phyloP scores from a whole-genome alignment of 1,139 yeast species.

The Yamadazyma blattariae region DNA sequence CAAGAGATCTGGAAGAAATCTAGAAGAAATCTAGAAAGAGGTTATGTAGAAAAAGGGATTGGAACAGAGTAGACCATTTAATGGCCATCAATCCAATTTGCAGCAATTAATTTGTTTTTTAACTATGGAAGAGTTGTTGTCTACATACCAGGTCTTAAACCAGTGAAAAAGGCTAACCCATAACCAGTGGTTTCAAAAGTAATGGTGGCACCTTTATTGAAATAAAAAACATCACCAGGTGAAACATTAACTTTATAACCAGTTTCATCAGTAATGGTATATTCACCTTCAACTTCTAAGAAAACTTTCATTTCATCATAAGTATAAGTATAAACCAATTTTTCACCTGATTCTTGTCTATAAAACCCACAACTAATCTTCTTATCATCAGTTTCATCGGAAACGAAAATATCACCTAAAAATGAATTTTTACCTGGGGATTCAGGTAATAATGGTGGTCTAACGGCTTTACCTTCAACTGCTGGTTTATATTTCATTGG shows the following conservation, averaged over 20 bases:
- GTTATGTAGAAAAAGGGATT: no score
- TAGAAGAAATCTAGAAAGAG: no score
- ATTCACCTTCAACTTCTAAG: conserved; percentile 63
- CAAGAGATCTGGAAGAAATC: no score
- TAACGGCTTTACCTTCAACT: conserved; percentile 50
- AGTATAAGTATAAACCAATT: conserved; percentile 59
- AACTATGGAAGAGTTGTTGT: no score
- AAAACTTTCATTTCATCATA: conserved; percentile 73
- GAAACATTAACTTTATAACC: conserved; percentile 55
- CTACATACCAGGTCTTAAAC: conserved; percentile 50
- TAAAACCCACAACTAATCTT: conserved; percentile 66
- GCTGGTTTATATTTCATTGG: conserved; percentile 57
- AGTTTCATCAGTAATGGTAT: conserved; percentile 58
- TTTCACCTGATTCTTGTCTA: conserved; percentile 64
- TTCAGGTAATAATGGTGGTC: conserved; percentile 58
- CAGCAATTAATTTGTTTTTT: no score
- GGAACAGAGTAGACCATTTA: no score
- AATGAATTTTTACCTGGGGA: conserved; percentile 62
- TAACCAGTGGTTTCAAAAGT: conserved; percentile 66
- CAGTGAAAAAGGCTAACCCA: conserved; percentile 64
- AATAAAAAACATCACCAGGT: conserved; percentile 69
- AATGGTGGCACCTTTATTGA: conserved; percentile 63
- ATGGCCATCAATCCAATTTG: no score
- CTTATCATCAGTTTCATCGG: conserved; percentile 56
- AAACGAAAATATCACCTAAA: conserved; percentile 60